Percentiles rank a stretch among this genome's conserved stretches.
Conservation (phyloP, 176 grass and related monocot species). For the Urochloa ruziziensis region DNA sequence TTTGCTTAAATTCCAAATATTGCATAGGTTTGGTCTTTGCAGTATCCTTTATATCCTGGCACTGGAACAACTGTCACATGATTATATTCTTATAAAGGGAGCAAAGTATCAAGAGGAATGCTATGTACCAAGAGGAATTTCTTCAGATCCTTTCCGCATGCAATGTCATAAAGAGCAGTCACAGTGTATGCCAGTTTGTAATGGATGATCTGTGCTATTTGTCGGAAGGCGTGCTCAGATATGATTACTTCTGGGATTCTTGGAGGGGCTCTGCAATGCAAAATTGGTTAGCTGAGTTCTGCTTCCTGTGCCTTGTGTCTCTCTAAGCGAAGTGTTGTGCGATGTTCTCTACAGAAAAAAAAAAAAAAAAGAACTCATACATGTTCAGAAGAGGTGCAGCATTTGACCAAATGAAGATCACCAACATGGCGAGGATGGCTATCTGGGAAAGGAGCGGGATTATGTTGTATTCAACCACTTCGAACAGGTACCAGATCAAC, state of each 20-base stretch:
- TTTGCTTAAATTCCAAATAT: not conserved
- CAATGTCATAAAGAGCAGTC: conserved; percentile 59
- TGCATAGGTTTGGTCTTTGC: not conserved
- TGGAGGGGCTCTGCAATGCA: conserved; percentile 39
- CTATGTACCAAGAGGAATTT: conserved; percentile 69
- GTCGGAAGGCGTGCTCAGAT: conserved; percentile 53
- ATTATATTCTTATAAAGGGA: conserved; percentile 8
- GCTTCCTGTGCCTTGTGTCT: not conserved
- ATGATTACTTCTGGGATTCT: conserved; percentile 62
- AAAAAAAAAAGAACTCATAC: conserved; percentile 15
- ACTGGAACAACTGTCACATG: not conserved
- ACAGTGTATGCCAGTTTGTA: conserved; percentile 36
- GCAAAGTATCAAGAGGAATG: not conserved
- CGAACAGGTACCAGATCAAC: conserved; percentile 71
- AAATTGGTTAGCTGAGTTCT: not conserved
- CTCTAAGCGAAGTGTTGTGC: not conserved
- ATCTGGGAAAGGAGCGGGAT: conserved; percentile 73
- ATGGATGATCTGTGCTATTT: conserved; percentile 54
- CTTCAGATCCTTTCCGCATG: conserved; percentile 80
- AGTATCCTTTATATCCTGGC: not conserved
- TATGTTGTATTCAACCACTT: conserved; percentile 78
- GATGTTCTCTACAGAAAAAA: not conserved
- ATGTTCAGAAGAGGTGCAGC: conserved; percentile 48
- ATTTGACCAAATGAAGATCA: conserved; percentile 72
- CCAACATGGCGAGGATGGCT: conserved; percentile 46